phyloP scores from a whole-genome alignment of 352 stramenopile species.

The Globisporangium irregulare region DNA sequence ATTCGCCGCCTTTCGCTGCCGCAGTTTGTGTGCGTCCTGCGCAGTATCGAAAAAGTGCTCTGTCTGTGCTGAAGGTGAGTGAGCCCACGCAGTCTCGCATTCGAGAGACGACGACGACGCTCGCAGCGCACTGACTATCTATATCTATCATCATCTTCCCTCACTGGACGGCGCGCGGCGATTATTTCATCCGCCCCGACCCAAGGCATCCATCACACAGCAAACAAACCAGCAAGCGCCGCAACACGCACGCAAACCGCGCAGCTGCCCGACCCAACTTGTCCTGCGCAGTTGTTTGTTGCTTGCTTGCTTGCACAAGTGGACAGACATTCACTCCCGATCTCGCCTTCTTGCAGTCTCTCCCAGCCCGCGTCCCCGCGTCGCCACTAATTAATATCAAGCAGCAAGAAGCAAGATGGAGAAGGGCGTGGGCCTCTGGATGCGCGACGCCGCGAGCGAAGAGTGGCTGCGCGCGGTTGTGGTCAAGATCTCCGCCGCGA shows the following conservation, averaged over 20 bases:
- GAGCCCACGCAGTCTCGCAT: not conserved
- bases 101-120: not conserved
- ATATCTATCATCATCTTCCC: not conserved
- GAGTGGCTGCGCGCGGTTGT: conserved; percentile 70
- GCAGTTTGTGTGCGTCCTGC: not conserved
- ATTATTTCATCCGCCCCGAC: conserved; percentile 5
- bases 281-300: conserved; percentile 5
- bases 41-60: conserved; percentile 14
- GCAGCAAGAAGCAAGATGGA: conserved; percentile 47
- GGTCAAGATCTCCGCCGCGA: conserved; percentile 28
- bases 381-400: conserved; percentile 1
- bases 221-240: not conserved
- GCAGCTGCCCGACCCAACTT: not conserved
- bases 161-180: conserved; percentile 4
- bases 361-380: not conserved
- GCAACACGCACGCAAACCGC: not conserved
- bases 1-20: conserved; percentile 1
- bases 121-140: not conserved
- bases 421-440: conserved; percentile 76
- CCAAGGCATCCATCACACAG: not conserved
- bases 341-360: conserved; percentile 2
- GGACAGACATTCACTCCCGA: conserved; percentile 13
- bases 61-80: not conserved
- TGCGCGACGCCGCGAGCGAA: conserved; percentile 60
- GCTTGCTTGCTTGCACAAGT: not conserved